A percentile compares a stretch with the other conserved stretches of the same genome.
Conservation (phyloP, 805 yeast species). For the Pichia membranifaciens region DNA sequence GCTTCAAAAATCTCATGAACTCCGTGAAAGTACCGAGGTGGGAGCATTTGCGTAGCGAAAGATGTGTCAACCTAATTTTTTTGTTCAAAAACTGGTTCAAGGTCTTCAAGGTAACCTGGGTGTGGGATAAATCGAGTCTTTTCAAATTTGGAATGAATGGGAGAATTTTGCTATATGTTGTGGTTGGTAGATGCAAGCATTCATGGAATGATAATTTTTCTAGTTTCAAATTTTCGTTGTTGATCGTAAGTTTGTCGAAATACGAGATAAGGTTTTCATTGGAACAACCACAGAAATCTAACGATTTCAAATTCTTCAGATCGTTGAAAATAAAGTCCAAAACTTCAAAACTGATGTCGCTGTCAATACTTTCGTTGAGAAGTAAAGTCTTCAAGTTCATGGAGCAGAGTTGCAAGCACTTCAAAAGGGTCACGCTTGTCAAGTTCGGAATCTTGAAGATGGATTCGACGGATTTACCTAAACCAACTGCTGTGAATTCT, state of each 20-base stretch:
- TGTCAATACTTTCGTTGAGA: constrained; percentile 81
- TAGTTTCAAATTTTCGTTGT: constrained; percentile 22
- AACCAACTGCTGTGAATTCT: constrained; percentile 82
- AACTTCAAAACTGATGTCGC: constrained; percentile 62
- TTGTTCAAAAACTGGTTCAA: constrained; percentile 48
- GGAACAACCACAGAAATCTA: constrained; percentile 88
- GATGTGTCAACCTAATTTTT: constrained; percentile 60
- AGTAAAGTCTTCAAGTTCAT: constrained; percentile 72
- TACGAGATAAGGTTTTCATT: constrained; percentile 56
- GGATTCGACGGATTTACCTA: constrained; percentile 86
- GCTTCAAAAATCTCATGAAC: constrained; percentile 59
- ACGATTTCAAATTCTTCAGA: constrained; percentile 51
- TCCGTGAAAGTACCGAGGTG: constrained; percentile 64
- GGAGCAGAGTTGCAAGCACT: constrained; percentile 49
- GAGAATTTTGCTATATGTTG: constrained; percentile 50
- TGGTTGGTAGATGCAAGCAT: constrained; percentile 68
- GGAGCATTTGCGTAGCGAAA: constrained; percentile 61
- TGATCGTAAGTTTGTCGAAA: constrained; percentile 40
- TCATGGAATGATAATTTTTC: constrained; percentile 73
- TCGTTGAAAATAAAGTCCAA: constrained; percentile 49
- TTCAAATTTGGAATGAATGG: constrained; percentile 52
- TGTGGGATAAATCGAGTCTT: constrained; percentile 75
- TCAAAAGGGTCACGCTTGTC: constrained; percentile 62
- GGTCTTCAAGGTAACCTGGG: constrained; percentile 63
- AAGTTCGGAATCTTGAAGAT: constrained; percentile 89